Evolutionary conservation across 2,329 filamentous ascomycete species (phyloP).

Genomic region (Curvularia spicifera): DNA sequence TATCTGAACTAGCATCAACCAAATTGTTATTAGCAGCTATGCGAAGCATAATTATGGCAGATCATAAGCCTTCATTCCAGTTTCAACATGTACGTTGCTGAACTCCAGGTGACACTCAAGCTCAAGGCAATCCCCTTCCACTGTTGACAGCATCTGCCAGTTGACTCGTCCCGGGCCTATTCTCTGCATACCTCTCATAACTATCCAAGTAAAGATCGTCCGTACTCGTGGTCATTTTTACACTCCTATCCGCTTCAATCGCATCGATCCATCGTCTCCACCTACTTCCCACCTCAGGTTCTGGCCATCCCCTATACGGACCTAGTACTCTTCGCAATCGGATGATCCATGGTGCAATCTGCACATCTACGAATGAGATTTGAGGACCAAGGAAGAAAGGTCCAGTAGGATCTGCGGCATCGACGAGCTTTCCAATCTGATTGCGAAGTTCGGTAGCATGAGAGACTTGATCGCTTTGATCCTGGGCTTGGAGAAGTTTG

Average conservation of each 20-base stretch:
- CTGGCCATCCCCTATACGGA: conserved; percentile 70
- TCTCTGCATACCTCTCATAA: conserved; percentile 69
- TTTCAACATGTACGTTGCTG: not conserved
- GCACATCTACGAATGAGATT: conserved; percentile 72
- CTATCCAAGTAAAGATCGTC: conserved; percentile 71
- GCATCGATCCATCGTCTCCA: conserved; percentile 75
- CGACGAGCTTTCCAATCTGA: conserved; percentile 68
- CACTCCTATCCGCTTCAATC: conserved; percentile 67
- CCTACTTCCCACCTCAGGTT: conserved; percentile 66
- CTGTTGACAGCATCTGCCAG: conserved; percentile 66
- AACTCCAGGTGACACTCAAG: not conserved
- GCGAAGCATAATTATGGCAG: not conserved
- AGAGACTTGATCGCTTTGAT: conserved; percentile 63
- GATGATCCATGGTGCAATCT: conserved; percentile 77
- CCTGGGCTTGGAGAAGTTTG: conserved; percentile 70
- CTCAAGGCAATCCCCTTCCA: conserved; percentile 59
- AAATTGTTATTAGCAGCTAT: not conserved
- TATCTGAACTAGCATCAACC: not conserved
- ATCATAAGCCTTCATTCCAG: not conserved
- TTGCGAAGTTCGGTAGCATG: conserved; percentile 67
- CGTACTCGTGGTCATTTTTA: conserved; percentile 71
- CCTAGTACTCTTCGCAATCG: conserved; percentile 70
- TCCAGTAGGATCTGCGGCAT: conserved; percentile 64
- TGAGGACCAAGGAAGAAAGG: conserved; percentile 71
- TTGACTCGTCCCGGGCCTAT: conserved; percentile 64